Evolutionary conservation across 495 filamentous ascomycete species (phyloP).

Genomic region (Coniosporium apollinis): DNA sequence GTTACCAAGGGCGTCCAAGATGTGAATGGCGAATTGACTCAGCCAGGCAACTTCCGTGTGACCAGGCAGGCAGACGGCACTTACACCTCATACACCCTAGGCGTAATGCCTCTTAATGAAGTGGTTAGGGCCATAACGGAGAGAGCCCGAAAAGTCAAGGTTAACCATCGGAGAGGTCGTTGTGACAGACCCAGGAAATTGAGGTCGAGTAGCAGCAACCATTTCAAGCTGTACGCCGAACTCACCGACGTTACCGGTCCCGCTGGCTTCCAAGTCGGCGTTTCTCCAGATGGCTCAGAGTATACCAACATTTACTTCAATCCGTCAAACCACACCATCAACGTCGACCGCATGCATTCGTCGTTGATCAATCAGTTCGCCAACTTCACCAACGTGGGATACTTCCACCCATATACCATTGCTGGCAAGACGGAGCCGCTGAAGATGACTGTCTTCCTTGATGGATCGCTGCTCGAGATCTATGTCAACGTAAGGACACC

Average conservation of each 20-base stretch:
- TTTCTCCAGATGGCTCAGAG: slow-evolving; percentile 19
- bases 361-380: slow-evolving; percentile 15
- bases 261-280: slow-evolving; percentile 17
- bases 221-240: no score
- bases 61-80: slow-evolving; percentile 16
- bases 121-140: slow-evolving; percentile 22
- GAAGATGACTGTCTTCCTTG: slow-evolving; percentile 19
- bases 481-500: slow-evolving; percentile 22
- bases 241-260: slow-evolving; percentile 14
- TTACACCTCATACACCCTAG: slow-evolving; percentile 25
- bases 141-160: slow-evolving; percentile 4
- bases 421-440: slow-evolving; percentile 12
- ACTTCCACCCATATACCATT: slow-evolving; percentile 22
- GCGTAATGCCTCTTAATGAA: slow-evolving; percentile 22
- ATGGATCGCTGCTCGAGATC: slow-evolving; percentile 22
- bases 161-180: no score
- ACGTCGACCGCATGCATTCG: slow-evolving; percentile 18
- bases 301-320: slow-evolving; percentile 23
- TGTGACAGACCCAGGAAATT: no score
- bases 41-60: slow-evolving; percentile 13
- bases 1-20: slow-evolving; percentile 18
- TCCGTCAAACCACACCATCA: slow-evolving; percentile 19
- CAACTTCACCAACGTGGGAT: slow-evolving; percentile 18
- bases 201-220: background rate
- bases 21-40: slow-evolving; percentile 13